These are phyloP conservation scores for Salvia miltiorrhiza DNA, from an alignment of 257 asterid species.

Conservation along the genomic window DNA sequence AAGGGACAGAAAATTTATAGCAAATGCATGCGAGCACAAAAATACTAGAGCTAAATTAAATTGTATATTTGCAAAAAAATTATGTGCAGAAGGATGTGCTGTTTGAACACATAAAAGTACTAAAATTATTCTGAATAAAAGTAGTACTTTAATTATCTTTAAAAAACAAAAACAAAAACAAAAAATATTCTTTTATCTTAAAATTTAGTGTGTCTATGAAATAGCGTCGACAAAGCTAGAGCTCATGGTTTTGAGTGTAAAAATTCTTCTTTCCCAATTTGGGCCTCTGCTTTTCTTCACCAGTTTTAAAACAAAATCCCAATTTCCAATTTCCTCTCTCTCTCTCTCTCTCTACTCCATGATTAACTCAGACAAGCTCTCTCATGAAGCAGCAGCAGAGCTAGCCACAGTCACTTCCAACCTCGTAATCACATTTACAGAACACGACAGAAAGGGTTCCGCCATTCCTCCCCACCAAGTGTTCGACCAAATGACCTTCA, in stretches of 20 bases:
- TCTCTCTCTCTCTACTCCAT: conserved; percentile 10
- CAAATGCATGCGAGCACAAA: too few species aligned
- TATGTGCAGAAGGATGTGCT: too few species aligned
- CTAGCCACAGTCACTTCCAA: neutral
- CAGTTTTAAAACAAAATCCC: conserved; percentile 2
- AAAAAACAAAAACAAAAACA: too few species aligned
- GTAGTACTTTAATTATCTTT: too few species aligned
- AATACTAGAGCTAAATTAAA: too few species aligned
- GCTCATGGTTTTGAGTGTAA: conserved; percentile 23
- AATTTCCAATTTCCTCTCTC: conserved; percentile 7
- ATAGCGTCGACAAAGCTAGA: neutral
- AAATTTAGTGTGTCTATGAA: neutral
- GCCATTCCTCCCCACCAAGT: neutral
- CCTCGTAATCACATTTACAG: neutral
- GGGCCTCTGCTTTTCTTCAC: neutral
- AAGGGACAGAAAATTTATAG: too few species aligned
- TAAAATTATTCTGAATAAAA: too few species aligned
- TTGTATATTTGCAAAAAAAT: too few species aligned
- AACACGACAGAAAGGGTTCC: neutral
- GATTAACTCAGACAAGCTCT: neutral
- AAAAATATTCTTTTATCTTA: too few species aligned
- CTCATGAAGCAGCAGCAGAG: conserved; percentile 1
- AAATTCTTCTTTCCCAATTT: conserved; percentile 17
- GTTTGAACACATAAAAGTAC: too few species aligned
- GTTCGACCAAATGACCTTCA: neutral